These are phyloP conservation scores for Sporisorium scitamineum DNA, from an alignment of 1,284 basidiomycete genomes.

Conservation along the genomic window DNA sequence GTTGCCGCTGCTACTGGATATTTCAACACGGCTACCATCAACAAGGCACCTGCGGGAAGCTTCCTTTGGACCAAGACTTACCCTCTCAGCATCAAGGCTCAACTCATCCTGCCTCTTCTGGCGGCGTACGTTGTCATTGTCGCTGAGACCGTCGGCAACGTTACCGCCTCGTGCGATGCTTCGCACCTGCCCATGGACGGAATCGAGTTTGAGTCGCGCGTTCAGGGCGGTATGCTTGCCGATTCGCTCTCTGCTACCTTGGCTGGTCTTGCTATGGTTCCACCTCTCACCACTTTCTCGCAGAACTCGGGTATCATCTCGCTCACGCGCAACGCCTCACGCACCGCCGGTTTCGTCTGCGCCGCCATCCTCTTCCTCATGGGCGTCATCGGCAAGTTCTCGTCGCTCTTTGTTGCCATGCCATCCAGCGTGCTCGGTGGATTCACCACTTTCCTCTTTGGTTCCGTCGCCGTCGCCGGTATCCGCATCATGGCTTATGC, in stretches of 20 bases:
- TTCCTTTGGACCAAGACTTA: constrained; percentile 43
- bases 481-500: constrained; percentile 49
- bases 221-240: constrained; percentile 47
- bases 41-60: constrained; percentile 23
- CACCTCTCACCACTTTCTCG: constrained; percentile 40
- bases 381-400: constrained; percentile 43
- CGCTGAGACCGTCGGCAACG: constrained; percentile 42
- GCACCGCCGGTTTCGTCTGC: constrained; percentile 36
- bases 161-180: constrained; percentile 41
- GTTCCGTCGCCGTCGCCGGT: constrained; percentile 37
- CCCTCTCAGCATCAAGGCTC: constrained; percentile 29
- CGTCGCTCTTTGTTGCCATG: constrained; percentile 40
- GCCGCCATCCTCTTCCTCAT: constrained; percentile 41
- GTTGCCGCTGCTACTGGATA: constrained; percentile 48
- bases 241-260: constrained; percentile 41
- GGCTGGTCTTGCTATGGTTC: constrained; percentile 32
- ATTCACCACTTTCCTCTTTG: constrained; percentile 47
- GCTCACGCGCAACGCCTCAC: constrained; percentile 36
- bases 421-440: constrained; percentile 36
- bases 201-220: constrained; percentile 32
- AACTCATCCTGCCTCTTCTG: constrained; percentile 34
- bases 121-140: constrained; percentile 34
- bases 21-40: constrained; percentile 31
- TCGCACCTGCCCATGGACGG: constrained; percentile 42
- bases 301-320: constrained; percentile 47